Conservation (phyloP, 1,284 basidiomycete species). For the Somion occarium region DNA sequence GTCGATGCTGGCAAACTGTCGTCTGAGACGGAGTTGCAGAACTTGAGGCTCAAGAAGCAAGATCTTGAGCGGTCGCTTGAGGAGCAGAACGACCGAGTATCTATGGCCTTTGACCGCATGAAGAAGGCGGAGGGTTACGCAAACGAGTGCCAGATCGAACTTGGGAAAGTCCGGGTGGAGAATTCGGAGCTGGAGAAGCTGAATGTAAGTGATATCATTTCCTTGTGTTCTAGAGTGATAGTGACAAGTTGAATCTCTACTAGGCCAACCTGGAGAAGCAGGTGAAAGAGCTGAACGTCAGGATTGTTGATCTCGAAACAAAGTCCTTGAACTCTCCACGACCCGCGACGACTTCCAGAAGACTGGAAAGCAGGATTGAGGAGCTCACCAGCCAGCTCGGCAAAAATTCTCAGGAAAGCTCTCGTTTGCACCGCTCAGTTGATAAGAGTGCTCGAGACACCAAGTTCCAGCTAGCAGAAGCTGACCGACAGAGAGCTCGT, state of each 20-base stretch:
- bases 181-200: slow-evolving; percentile 74
- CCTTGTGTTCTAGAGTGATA: slow-evolving; percentile 6
- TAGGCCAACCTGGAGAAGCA: slow-evolving; percentile 81
- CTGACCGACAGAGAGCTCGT: slow-evolving; percentile 52
- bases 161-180: slow-evolving; percentile 70
- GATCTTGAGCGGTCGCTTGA: slow-evolving; percentile 77
- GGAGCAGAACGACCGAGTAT: slow-evolving; percentile 70
- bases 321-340: slow-evolving; percentile 66
- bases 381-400: slow-evolving; percentile 64
- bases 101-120: slow-evolving; percentile 71
- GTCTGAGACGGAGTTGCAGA: slow-evolving; percentile 72
- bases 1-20: slow-evolving; percentile 68
- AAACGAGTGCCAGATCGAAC: slow-evolving; percentile 69
- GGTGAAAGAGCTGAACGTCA: slow-evolving; percentile 76
- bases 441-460: slow-evolving; percentile 49
- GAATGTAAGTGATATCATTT: slow-evolving; percentile 50
- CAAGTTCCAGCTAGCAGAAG: slow-evolving; percentile 51
- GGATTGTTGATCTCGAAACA: slow-evolving; percentile 78
- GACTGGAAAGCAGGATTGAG: slow-evolving; percentile 64
- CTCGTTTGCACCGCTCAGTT: slow-evolving; percentile 42
- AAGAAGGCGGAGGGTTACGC: slow-evolving; percentile 76
- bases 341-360: slow-evolving; percentile 44
- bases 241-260: too few relatives aligned
- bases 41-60: slow-evolving; percentile 72
- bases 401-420: slow-evolving; percentile 45